These are phyloP conservation scores for Acephala macrosclerotiorum DNA, from an alignment of 2,329 filamentous ascomycete genomes.

Conservation along the genomic window DNA sequence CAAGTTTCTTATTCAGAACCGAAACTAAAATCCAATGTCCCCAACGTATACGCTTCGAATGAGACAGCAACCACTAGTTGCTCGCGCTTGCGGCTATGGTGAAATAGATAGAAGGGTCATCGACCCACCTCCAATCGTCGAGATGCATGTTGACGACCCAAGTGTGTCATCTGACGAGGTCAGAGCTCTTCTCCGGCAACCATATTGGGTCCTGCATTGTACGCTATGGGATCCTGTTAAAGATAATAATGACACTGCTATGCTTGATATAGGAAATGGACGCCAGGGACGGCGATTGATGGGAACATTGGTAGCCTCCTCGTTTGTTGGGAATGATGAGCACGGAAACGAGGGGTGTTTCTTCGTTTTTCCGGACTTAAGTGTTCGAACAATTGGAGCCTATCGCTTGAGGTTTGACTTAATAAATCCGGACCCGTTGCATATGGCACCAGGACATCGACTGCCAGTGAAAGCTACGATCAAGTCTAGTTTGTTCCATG, in stretches of 20 bases:
- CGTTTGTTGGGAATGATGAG: constrained; percentile 80
- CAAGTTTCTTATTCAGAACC: too few species aligned
- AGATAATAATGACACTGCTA: constrained; percentile 71
- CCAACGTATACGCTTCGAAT: constrained; percentile 55
- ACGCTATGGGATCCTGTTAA: constrained; percentile 76
- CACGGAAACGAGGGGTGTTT: constrained; percentile 78
- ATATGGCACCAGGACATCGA: constrained; percentile 59
- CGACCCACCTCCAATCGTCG: constrained; percentile 83
- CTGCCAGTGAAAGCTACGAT: constrained; percentile 58
- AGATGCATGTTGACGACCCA: constrained; percentile 71
- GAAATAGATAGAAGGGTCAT: constrained; percentile 83
- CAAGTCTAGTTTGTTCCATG: constrained; percentile 76
- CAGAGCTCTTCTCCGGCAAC: constrained; percentile 60
- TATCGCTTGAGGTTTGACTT: constrained; percentile 79
- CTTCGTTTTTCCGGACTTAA: constrained; percentile 86
- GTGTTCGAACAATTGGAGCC: constrained; percentile 77
- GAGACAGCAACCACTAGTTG: constrained; percentile 80
- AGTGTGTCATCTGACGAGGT: constrained; percentile 61
- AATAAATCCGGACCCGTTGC: constrained; percentile 71
- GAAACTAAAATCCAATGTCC: too few species aligned
- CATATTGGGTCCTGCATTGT: constrained; percentile 77
- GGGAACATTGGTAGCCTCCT: constrained; percentile 81
- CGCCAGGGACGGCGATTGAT: constrained; percentile 78
- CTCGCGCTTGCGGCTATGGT: constrained; percentile 82
- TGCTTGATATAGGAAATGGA: constrained; percentile 66